Evolutionary conservation across 2,329 filamentous ascomycete genomes (phyloP), one percentile per base, ranked within the genome.

Genomic region (Fusarium veterinarium): DNA sequence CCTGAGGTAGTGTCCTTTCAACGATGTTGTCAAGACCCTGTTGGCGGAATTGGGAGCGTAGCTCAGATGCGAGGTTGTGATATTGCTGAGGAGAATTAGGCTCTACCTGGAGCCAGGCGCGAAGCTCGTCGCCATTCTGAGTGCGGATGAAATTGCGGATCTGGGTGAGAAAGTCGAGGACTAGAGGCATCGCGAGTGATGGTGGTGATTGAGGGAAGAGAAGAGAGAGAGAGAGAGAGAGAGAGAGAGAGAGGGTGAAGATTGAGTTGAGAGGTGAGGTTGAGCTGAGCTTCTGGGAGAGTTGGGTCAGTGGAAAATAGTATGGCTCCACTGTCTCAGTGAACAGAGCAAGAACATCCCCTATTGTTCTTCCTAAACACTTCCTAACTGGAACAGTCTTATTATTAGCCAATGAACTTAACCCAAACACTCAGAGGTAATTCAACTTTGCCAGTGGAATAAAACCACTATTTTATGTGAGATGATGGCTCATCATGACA

Each of bases 41-140:
- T 63, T 81, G 74, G 75, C 71, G 78, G 77, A 90, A 94, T 35
- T 84, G 80, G 38, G 84, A 83, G 72, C 88, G 90, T 56, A 97
- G 85, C 82, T 96, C 93, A 30, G 83, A 80, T 33, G 90, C 89
- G 76, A 97, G 90, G 63, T 89, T 84, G 71, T 87, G 86, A 81
- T 96, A 96, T 59, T 91, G 86, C 20, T 89, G 85, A 5, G 90
- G 85, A 33, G 93, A 87, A 35, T 89, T 89, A 9, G 93, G 92
- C 78, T 95, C 93, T 72, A 96, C 91, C 69, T 91, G 88, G 19
- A 97, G 87, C 85, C 90, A 95, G 64, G 90, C 86, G 70, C 91
- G 88, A 19, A 97, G 86, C 70, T 87, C 85, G 37, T 85, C 83
- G 67, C 91, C 92, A 81, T 95, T 88, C 67, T 91, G 89, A 25